A percentile compares a stretch with the other conserved stretches of the same genome.
These are phyloP conservation scores for Dothistroma septosporum DNA, from an alignment of 2,329 filamentous ascomycete species.

Conservation along the genomic window DNA sequence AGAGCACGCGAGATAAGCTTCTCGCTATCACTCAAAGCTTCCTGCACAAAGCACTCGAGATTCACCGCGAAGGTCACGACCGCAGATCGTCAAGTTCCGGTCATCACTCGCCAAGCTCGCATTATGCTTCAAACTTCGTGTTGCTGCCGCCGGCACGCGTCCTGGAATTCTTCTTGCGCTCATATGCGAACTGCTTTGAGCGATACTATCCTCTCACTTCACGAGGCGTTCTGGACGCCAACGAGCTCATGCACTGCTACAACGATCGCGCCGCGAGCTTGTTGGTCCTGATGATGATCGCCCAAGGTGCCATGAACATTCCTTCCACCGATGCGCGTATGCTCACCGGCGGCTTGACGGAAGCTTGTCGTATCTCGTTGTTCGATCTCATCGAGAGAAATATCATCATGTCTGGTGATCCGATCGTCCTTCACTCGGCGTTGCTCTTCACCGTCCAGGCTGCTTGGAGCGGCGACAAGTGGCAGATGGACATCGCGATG, in stretches of 20 bases:
- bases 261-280: conserved; percentile 64
- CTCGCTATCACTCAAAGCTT: conserved; percentile 69
- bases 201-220: conserved; percentile 63
- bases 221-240: conserved; percentile 59
- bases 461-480: conserved; percentile 71
- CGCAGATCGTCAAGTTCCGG: conserved; percentile 14
- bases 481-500: conserved; percentile 74
- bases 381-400: conserved; percentile 70
- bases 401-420: conserved; percentile 63
- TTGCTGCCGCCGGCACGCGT: conserved; percentile 63
- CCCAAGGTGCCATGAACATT: conserved; percentile 64
- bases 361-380: conserved; percentile 67
- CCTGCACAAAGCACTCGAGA: conserved; percentile 65
- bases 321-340: conserved; percentile 62
- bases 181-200: conserved; percentile 62
- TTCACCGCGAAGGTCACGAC: conserved; percentile 50
- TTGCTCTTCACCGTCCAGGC: conserved; percentile 65
- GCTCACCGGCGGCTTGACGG: conserved; percentile 62
- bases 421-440: conserved; percentile 60
- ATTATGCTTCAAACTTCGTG: conserved; percentile 58
- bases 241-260: conserved; percentile 59
- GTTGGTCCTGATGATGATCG: conserved; percentile 67
- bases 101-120: conserved; percentile 44
- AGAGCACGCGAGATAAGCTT: conserved; percentile 62
- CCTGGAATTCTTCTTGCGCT: conserved; percentile 63